phyloP scores from a whole-genome alignment of 805 yeast species.

The Cyberlindnera misumaiensis region DNA sequence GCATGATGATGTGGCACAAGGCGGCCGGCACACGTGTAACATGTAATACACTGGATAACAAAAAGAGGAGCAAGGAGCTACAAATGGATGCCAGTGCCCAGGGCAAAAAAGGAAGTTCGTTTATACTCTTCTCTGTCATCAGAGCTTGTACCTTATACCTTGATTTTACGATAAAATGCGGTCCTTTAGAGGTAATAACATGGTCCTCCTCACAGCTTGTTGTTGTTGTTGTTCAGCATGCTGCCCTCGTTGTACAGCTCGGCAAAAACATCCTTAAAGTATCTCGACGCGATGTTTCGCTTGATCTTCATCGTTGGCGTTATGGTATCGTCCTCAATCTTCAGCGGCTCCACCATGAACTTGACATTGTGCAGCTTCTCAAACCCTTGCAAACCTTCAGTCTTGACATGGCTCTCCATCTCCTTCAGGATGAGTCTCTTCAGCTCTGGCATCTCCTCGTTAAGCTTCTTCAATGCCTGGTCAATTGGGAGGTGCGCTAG shows the following conservation, averaged over 20 bases:
- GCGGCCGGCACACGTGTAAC: too few relatives aligned
- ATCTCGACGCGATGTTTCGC: constrained; percentile 38
- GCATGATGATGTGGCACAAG: too few relatives aligned
- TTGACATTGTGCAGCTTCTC: constrained; percentile 53
- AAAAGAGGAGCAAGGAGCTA: too few relatives aligned
- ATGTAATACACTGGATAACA: too few relatives aligned
- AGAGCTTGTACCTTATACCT: too few relatives aligned
- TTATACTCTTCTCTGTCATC: too few relatives aligned
- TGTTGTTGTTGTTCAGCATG: constrained; percentile 6
- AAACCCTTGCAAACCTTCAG: constrained; percentile 44
- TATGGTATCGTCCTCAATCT: constrained; percentile 50
- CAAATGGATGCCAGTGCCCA: too few relatives aligned
- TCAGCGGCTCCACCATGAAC: constrained; percentile 53
- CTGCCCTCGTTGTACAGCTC: constrained; percentile 44
- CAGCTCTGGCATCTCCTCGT: constrained; percentile 11
- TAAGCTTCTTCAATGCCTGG: constrained; percentile 9
- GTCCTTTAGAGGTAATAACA: too few relatives aligned
- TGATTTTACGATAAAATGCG: too few relatives aligned
- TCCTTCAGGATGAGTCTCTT: constrained; percentile 27
- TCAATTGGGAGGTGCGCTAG: constrained; percentile 5
- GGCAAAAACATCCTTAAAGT: constrained; percentile 34
- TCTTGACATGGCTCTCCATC: constrained; percentile 33
- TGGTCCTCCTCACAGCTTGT: constrained; percentile 11
- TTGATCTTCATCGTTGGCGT: constrained; percentile 64
- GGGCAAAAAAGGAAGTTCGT: too few relatives aligned